A percentile compares a stretch with the other conserved stretches of the same genome.
Evolutionary conservation across 2,329 filamentous ascomycete genomes (phyloP).

Genomic region (Ascochyta pisi): DNA sequence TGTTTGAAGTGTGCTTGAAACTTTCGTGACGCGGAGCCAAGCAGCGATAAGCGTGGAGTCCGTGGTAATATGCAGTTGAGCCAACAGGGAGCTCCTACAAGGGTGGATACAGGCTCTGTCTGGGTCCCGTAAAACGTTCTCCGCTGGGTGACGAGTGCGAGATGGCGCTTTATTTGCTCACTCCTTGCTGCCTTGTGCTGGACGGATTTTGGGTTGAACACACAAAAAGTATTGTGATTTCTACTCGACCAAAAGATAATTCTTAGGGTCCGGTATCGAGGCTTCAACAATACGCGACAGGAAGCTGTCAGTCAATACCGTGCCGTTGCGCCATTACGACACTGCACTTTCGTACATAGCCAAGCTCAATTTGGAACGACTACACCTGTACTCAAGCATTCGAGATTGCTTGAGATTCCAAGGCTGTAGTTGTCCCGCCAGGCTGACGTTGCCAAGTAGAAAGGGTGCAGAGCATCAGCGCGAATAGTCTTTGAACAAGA

Average conservation of each 20-base stretch:
- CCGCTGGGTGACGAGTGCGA: neutral
- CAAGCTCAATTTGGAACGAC: slow-evolving; percentile 16
- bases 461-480: neutral
- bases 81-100: slow-evolving; percentile 14
- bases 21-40: slow-evolving; percentile 46
- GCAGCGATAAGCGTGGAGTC: slow-evolving; percentile 29
- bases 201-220: no score
- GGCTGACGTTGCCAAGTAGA: slow-evolving; percentile 16
- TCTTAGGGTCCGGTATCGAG: no score
- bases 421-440: slow-evolving; percentile 21
- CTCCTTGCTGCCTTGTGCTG: neutral
- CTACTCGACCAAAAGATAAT: no score
- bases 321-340: neutral
- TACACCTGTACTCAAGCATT: slow-evolving; percentile 16
- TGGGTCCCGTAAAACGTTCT: slow-evolving; percentile 21
- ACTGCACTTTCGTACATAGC: neutral
- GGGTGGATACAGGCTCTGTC: slow-evolving; percentile 27
- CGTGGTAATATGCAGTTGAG: slow-evolving; percentile 19
- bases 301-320: neutral
- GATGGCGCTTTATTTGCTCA: neutral
- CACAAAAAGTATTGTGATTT: no score
- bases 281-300: neutral
- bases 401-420: slow-evolving; percentile 22
- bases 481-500: slow-evolving; percentile 20
- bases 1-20: slow-evolving; percentile 45